phyloP scores from a whole-genome alignment of 306 rosid genomes.

The Rosa lucieae region DNA sequence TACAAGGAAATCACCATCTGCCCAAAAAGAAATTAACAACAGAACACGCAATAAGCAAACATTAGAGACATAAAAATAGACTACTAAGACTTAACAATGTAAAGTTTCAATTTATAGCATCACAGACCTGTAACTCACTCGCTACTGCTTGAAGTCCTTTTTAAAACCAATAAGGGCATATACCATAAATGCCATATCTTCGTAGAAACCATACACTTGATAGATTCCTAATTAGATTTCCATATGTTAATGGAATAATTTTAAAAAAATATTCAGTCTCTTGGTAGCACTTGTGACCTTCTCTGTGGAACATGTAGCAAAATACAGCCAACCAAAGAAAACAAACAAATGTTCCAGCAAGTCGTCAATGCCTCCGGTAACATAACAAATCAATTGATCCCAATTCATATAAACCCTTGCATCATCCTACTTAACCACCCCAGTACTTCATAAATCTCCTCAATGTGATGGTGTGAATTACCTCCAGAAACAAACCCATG shows the following conservation, averaged over 20 bases:
- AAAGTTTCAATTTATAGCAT: background rate
- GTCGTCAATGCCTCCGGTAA: background rate
- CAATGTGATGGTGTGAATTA: slow-evolving; percentile 39
- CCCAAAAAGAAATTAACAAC: background rate
- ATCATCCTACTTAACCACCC: slow-evolving; percentile 19
- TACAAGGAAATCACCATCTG: background rate
- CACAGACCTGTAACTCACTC: background rate
- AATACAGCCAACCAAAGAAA: background rate
- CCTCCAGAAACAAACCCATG: slow-evolving; percentile 53
- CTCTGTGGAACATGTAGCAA: background rate
- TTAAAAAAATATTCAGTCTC: background rate
- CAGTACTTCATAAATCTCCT: slow-evolving; percentile 37
- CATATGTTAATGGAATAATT: background rate
- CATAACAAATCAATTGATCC: background rate
- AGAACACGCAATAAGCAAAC: background rate
- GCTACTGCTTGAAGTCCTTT: background rate
- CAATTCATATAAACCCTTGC: background rate
- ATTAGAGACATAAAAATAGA: background rate
- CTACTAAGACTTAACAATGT: background rate
- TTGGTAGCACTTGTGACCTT: background rate
- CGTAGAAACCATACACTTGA: background rate
- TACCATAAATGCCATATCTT: background rate
- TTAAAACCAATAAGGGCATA: background rate
- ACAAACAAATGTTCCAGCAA: background rate
- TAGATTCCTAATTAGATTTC: background rate